Conservation (phyloP, 176 grass and related monocot genomes). For the Carex scoparia region DNA sequence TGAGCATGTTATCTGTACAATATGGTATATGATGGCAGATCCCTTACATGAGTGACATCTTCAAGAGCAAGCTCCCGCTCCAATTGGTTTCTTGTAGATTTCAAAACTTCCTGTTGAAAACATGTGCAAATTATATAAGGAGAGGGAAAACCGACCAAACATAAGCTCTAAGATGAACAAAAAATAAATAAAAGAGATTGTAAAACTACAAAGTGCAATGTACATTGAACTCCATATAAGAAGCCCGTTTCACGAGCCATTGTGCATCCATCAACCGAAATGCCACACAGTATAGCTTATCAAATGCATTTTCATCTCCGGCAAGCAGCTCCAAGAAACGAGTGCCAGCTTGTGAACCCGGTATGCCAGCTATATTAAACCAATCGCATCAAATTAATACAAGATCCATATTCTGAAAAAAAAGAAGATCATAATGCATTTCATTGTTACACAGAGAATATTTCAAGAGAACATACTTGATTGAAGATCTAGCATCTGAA, state of each 20-base stretch:
- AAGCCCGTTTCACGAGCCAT: slow-evolving; percentile 84
- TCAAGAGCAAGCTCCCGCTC: slow-evolving; percentile 74
- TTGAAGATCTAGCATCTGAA: slow-evolving; percentile 88
- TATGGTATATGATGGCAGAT: slow-evolving; percentile 85
- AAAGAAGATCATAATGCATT: background rate
- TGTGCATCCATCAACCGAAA: slow-evolving; percentile 84
- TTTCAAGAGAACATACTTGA: slow-evolving; percentile 39
- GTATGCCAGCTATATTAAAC: slow-evolving; percentile 34
- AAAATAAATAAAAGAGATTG: background rate
- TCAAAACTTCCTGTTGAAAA: slow-evolving; percentile 70
- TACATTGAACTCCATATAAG: slow-evolving; percentile 98
- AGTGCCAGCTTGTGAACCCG: slow-evolving; percentile 61
- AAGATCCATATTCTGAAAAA: background rate
- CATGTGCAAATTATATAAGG: background rate
- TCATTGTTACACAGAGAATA: background rate
- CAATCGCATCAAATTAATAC: background rate
- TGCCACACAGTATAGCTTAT: slow-evolving; percentile 81
- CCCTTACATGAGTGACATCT: slow-evolving; percentile 53
- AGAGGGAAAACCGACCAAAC: background rate
- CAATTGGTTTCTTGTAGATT: slow-evolving; percentile 72
- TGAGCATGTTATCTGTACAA: slow-evolving; percentile 35
- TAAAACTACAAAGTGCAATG: background rate
- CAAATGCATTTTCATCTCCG: slow-evolving; percentile 72
- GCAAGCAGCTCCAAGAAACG: slow-evolving; percentile 71
- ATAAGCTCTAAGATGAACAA: background rate